Evolutionary conservation across 352 stramenopile species (phyloP).

Genomic region (Phytophthora quininea): DNA sequence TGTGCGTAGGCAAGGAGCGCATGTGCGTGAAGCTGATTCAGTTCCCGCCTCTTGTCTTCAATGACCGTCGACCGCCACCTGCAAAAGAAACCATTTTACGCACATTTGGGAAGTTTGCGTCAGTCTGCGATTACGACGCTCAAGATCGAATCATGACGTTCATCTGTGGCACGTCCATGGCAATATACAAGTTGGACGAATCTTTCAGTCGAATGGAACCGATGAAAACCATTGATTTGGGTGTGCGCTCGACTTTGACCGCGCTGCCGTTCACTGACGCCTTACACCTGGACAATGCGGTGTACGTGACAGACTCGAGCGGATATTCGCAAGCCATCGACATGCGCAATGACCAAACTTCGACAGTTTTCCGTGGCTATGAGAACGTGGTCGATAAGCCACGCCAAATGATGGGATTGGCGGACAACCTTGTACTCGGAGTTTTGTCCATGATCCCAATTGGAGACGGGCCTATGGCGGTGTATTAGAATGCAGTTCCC

Average conservation of each 20-base stretch:
- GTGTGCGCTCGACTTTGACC: slow-evolving; percentile 29
- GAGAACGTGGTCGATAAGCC: background rate
- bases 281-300: slow-evolving; percentile 20
- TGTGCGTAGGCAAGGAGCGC: slow-evolving; percentile 19
- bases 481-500: slow-evolving; percentile 31
- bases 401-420: slow-evolving; percentile 30
- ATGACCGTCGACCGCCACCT: background rate
- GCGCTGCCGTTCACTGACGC: slow-evolving; percentile 35
- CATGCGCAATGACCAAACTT: slow-evolving; percentile 50
- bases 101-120: slow-evolving; percentile 28
- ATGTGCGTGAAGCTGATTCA: slow-evolving; percentile 29
- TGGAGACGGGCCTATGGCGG: slow-evolving; percentile 24
- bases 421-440: slow-evolving; percentile 45
- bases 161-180: slow-evolving; percentile 17
- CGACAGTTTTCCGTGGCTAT: slow-evolving; percentile 22
- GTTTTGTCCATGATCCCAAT: slow-evolving; percentile 9
- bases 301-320: slow-evolving; percentile 44
- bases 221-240: slow-evolving; percentile 35
- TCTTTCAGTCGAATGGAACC: slow-evolving; percentile 34
- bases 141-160: slow-evolving; percentile 30
- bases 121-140: slow-evolving; percentile 32
- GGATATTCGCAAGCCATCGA: slow-evolving; percentile 41
- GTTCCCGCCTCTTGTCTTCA: slow-evolving; percentile 8
- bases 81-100: slow-evolving; percentile 15
- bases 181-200: slow-evolving; percentile 45